These are phyloP conservation scores for Leccinum holopus DNA, from an alignment of 1,284 basidiomycete genomes.

Conservation along the genomic window DNA sequence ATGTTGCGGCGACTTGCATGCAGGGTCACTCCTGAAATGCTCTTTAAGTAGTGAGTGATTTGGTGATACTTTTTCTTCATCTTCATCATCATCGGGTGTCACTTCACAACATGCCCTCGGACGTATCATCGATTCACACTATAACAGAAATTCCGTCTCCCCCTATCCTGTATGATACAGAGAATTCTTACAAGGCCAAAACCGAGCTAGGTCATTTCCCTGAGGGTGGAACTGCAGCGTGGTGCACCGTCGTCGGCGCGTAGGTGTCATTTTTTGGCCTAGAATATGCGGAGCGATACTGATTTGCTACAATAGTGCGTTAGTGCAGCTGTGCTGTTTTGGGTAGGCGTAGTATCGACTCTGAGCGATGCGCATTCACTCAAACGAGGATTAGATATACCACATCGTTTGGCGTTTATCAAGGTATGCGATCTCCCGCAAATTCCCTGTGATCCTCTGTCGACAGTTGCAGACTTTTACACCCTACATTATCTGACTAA, in stretches of 20 bases:
- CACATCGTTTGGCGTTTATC: constrained; percentile 30
- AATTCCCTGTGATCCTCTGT: not conserved
- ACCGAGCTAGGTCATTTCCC: constrained; percentile 20
- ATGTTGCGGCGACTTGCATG: not conserved
- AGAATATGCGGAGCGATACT: not conserved
- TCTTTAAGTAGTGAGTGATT: not conserved
- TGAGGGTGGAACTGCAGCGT: constrained; percentile 30
- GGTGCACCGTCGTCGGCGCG: constrained; percentile 28
- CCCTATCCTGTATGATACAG: not conserved
- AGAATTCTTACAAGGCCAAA: not conserved
- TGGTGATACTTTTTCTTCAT: not conserved
- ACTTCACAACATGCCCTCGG: constrained; percentile 13
- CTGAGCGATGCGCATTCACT: not conserved
- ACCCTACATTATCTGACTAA: constrained; percentile 33
- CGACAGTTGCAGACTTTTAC: constrained; percentile 27
- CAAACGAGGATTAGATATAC: constrained; percentile 22
- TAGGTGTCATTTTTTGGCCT: constrained; percentile 6
- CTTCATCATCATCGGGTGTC: not conserved
- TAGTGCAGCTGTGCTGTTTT: constrained; percentile 27
- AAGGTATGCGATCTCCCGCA: constrained; percentile 22
- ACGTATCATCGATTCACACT: not conserved
- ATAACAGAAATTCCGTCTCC: not conserved
- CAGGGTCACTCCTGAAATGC: not conserved
- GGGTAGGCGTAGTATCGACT: constrained; percentile 17
- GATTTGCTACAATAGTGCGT: constrained; percentile 13